These are phyloP conservation scores for Agrostemma githago DNA, from an alignment of 148 eudicot genomes.

Conservation along the genomic window DNA sequence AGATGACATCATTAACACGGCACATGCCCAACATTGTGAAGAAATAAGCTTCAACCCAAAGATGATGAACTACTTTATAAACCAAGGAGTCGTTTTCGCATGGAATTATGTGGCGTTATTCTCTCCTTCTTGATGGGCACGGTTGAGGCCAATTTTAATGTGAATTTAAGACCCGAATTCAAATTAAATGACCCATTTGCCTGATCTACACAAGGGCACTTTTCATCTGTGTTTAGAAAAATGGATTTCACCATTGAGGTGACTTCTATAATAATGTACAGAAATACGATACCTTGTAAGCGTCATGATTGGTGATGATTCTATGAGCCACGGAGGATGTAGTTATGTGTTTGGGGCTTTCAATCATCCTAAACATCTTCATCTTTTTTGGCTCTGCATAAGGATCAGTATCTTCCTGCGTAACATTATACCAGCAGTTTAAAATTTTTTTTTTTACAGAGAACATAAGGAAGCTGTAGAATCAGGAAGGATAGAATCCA, in stretches of 20 bases:
- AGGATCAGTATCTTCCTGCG: slow-evolving; percentile 68
- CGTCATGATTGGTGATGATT: slow-evolving; percentile 75
- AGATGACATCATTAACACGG: too few species aligned
- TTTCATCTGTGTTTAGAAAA: background rate
- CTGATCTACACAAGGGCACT: background rate
- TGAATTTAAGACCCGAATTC: too few species aligned
- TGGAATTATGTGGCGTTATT: too few species aligned
- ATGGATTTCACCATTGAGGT: background rate
- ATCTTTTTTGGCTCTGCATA: slow-evolving; percentile 70
- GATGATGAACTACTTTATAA: too few species aligned
- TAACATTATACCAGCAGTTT: slow-evolving; percentile 11
- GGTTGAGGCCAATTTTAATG: too few species aligned
- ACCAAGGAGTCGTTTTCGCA: too few species aligned
- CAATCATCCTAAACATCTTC: slow-evolving; percentile 69
- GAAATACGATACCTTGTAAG: slow-evolving; percentile 49
- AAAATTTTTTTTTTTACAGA: background rate
- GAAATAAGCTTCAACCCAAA: too few species aligned
- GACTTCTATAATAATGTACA: background rate
- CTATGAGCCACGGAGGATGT: slow-evolving; percentile 78
- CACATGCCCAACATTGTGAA: too few species aligned
- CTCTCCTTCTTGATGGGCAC: too few species aligned
- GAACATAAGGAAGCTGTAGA: background rate
- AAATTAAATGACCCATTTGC: too few species aligned
- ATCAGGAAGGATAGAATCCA: background rate
- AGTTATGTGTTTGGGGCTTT: slow-evolving; percentile 72